A percentile compares a stretch with the other conserved stretches of the same genome.
Evolutionary conservation across 352 stramenopile genomes (phyloP).

Genomic region (Globisporangium radiosum): DNA sequence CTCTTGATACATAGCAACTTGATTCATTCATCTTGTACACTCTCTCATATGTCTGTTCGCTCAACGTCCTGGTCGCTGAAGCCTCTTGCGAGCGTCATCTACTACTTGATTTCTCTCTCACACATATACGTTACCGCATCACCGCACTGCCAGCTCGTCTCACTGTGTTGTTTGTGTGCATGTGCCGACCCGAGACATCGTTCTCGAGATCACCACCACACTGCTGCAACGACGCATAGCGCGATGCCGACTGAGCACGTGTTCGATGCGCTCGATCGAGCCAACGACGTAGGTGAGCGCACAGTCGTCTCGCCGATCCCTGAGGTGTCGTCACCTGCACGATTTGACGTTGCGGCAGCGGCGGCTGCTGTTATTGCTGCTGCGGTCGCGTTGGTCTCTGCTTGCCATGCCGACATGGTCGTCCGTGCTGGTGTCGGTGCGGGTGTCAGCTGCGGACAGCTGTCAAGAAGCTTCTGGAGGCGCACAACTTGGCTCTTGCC

Average conservation of each 20-base stretch:
- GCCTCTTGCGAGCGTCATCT: too few species aligned
- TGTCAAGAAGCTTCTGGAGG: neutral
- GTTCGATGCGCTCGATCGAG: neutral
- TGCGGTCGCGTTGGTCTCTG: neutral
- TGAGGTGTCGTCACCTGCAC: neutral
- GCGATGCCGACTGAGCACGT: neutral
- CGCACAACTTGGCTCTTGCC: neutral
- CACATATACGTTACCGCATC: too few species aligned
- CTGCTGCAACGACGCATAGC: constrained; percentile 1
- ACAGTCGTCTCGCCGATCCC: neutral
- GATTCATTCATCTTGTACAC: too few species aligned
- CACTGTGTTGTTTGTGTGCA: too few species aligned
- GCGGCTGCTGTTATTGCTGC: neutral
- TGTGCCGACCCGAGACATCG: too few species aligned
- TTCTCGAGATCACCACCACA: neutral
- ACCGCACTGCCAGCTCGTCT: too few species aligned
- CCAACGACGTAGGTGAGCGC: neutral
- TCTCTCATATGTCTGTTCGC: too few species aligned
- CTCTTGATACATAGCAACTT: too few species aligned
- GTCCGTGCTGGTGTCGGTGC: neutral
- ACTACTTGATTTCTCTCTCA: too few species aligned
- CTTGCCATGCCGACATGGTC: neutral
- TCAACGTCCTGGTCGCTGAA: too few species aligned
- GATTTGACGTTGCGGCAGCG: neutral
- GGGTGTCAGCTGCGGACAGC: neutral